Evolutionary conservation across 2,329 filamentous ascomycete genomes (phyloP), one percentile per base, ranked within the genome.

Genomic region (Apiospora arundinis): DNA sequence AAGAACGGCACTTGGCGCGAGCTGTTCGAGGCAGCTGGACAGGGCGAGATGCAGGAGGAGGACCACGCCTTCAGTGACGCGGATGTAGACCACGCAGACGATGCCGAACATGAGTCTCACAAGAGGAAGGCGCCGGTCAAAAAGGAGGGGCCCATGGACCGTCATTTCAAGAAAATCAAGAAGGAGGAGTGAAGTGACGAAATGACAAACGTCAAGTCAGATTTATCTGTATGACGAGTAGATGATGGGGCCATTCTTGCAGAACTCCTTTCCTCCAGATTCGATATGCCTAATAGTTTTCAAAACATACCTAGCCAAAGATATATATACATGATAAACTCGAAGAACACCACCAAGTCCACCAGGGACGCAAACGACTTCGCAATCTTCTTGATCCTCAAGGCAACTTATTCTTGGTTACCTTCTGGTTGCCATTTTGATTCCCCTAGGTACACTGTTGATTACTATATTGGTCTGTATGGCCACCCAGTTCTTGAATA

Each of bases 1-100:
- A 77, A 90, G 67, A 86, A 92, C 75, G 92, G 92, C 5, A 88
- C 78, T 6, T 89, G 86, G 87, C 84, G 82, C 65, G 77, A 81
- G 42, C 73, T 86, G 52, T 89, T 89, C 69, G 82, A 82, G 28
- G 79, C 77, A 1, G 78, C 76, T 3, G 82, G 80, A 0, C 79
- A 81, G 69, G 80, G 76, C 25, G 83, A 86, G 75, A 81, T 86
- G 70, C 23, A 70, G 21, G 68, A 70, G 18, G 82, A 82, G 73
- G 78, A 82, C 28, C 76, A 80, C 23, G 52, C 40, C 23, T 40
- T 23, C 45, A 69, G 67, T 46, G 81, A 79, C 1, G 81, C 79
- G 65, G 74, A 78, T 49, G 81, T 80, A 0, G 81, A 80, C 66
- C 70, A 77, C 23, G 77, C 77, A 1, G 78, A 76, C 21, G 73